Evolutionary conservation across 2,329 filamentous ascomycete genomes (phyloP).

Genomic region (Aureobasidium uvarum): DNA sequence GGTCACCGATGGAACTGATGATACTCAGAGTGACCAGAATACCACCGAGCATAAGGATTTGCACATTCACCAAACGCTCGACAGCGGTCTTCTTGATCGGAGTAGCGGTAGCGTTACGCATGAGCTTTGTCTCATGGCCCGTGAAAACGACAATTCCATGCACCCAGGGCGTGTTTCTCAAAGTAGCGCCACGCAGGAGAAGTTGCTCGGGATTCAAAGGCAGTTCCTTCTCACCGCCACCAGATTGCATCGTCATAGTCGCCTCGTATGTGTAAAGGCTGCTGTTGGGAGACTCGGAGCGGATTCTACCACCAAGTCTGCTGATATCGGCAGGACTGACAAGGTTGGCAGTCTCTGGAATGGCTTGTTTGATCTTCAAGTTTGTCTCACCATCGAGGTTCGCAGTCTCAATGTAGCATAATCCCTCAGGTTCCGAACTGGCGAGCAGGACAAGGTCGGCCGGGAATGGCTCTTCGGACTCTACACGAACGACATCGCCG

Average conservation of each 20-base stretch:
- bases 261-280: constrained; percentile 98
- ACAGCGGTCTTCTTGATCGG: constrained; percentile 98
- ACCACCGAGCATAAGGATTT: constrained; percentile 84
- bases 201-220: constrained; percentile 89
- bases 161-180: constrained; percentile 96
- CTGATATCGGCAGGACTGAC: constrained; percentile 86
- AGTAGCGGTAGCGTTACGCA: constrained; percentile 95
- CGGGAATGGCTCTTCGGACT: constrained; percentile 93
- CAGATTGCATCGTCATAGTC: constrained; percentile 84
- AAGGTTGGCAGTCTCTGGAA: constrained; percentile 85
- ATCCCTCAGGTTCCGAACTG: constrained; percentile 92
- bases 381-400: constrained; percentile 98
- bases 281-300: constrained; percentile 96
- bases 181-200: constrained; percentile 83
- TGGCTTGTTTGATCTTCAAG: constrained; percentile 95
- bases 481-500: constrained; percentile 87
- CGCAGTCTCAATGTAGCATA: constrained; percentile 98
- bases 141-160: constrained; percentile 96
- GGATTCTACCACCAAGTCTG: constrained; percentile 78
- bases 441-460: constrained; percentile 89
- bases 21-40: constrained; percentile 83
- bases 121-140: constrained; percentile 96
- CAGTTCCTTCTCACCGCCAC: constrained; percentile 90
- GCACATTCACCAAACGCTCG: constrained; percentile 86
- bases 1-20: constrained; percentile 86